Conservation (phyloP, 2,329 filamentous ascomycete species). For the Neurospora sp. region DNA sequence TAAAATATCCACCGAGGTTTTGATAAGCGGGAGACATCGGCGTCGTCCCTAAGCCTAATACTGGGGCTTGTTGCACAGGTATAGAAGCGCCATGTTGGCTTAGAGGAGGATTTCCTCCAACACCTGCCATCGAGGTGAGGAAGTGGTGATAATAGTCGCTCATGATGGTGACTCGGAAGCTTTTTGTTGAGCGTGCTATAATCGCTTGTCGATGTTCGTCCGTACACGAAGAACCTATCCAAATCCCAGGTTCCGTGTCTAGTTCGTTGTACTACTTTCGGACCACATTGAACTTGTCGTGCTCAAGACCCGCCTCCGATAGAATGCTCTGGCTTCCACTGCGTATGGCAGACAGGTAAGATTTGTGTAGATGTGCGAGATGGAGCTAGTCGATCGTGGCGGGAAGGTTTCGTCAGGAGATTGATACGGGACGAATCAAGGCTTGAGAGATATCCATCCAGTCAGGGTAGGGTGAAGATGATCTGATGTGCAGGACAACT, state of each 20-base stretch:
- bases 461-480: neutral
- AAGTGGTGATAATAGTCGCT: slow-evolving; percentile 48
- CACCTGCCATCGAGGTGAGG: slow-evolving; percentile 40
- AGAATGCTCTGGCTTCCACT: neutral
- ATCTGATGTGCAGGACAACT: neutral
- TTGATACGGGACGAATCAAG: neutral
- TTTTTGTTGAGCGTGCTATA: neutral
- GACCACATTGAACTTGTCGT: neutral
- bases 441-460: neutral
- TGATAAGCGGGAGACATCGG: slow-evolving; percentile 34
- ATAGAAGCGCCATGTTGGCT: slow-evolving; percentile 31
- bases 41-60: slow-evolving; percentile 22
- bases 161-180: slow-evolving; percentile 28
- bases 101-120: slow-evolving; percentile 26
- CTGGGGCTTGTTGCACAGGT: slow-evolving; percentile 24
- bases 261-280: neutral
- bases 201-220: neutral
- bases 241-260: neutral
- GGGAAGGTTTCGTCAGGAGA: neutral
- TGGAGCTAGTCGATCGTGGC: neutral
- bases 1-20: slow-evolving; percentile 35
- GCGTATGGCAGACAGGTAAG: neutral
- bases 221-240: neutral
- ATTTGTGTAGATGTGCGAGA: neutral
- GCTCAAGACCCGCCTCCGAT: neutral